These are phyloP conservation scores for Aspergillus baeticus DNA, from an alignment of 495 filamentous ascomycete genomes.

Conservation along the genomic window DNA sequence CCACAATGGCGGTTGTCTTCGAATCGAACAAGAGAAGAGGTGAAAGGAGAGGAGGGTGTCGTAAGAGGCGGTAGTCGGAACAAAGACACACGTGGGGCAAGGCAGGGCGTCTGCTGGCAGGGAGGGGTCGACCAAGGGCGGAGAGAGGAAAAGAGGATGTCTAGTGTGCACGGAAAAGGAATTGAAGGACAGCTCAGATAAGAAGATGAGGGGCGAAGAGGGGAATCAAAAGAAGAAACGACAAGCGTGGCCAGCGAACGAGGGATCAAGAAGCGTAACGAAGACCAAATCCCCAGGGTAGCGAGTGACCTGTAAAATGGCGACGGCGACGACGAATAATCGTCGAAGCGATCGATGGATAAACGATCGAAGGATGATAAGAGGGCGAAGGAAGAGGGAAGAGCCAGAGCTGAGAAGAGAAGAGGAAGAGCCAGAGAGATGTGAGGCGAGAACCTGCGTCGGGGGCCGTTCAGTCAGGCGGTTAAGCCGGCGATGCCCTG, in stretches of 20 bases:
- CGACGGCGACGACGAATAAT: slow-evolving; percentile 1
- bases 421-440: slow-evolving; percentile 9
- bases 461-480: slow-evolving; percentile 2
- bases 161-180: background rate
- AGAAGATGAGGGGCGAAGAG: background rate
- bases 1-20: slow-evolving; percentile 36
- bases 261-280: background rate
- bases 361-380: slow-evolving; percentile 7
- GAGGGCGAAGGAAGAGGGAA: background rate
- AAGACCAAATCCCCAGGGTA: slow-evolving; percentile 1
- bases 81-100: slow-evolving; percentile 23
- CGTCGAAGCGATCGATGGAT: slow-evolving; percentile 10
- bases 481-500: background rate
- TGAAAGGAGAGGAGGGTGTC: slow-evolving; percentile 7
- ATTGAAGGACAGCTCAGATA: background rate
- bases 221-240: background rate
- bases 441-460: slow-evolving; percentile 2
- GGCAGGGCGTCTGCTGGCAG: slow-evolving; percentile 16
- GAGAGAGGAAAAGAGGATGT: slow-evolving; percentile 3
- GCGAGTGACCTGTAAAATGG: slow-evolving; percentile 10
- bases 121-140: slow-evolving; percentile 13
- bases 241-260: slow-evolving; percentile 3
- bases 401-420: background rate
- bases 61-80: slow-evolving; percentile 11
- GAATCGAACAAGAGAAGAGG: slow-evolving; percentile 20